These are phyloP conservation scores for Ganoderma leucocontextum DNA, from an alignment of 1,284 basidiomycete species.

Conservation along the genomic window DNA sequence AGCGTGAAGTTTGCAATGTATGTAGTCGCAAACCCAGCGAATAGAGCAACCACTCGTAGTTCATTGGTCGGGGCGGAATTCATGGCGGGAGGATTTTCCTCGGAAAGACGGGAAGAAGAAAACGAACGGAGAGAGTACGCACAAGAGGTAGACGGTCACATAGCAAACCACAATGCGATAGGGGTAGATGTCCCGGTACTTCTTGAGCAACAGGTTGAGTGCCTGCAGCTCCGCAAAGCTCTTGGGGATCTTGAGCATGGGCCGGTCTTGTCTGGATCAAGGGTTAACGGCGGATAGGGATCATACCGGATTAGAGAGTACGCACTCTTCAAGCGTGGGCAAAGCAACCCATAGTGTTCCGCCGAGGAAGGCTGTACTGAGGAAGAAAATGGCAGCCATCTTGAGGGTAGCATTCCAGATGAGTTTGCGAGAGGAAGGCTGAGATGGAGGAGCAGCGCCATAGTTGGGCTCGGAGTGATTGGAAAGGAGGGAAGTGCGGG, in stretches of 20 bases:
- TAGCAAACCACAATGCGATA: constrained; percentile 85
- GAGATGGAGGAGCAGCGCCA: constrained; percentile 58
- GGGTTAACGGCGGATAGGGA: constrained; percentile 5
- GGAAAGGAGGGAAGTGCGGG: constrained; percentile 45
- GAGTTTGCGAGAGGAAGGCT: constrained; percentile 54
- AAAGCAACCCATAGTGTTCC: constrained; percentile 82
- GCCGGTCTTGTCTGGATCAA: constrained; percentile 71
- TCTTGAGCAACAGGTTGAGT: constrained; percentile 85
- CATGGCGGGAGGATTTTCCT: not conserved
- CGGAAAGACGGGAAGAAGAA: not conserved
- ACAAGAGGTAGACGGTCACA: constrained; percentile 93
- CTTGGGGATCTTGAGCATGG: constrained; percentile 79
- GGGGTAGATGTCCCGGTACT: constrained; percentile 88
- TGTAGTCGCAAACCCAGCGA: not conserved
- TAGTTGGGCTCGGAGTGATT: constrained; percentile 51
- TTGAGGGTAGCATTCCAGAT: constrained; percentile 84
- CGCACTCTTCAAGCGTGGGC: constrained; percentile 78
- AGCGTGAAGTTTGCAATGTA: not conserved
- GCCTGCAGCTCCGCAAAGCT: constrained; percentile 85
- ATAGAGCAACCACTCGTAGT: not conserved
- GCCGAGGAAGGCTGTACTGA: constrained; percentile 75
- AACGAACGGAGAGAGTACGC: constrained; percentile 40
- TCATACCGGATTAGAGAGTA: constrained; percentile 42
- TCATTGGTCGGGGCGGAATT: not conserved
- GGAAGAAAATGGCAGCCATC: constrained; percentile 79